phyloP scores from a whole-genome alignment of 2,329 filamentous ascomycete species.

The Neofusicoccum laricinum region DNA sequence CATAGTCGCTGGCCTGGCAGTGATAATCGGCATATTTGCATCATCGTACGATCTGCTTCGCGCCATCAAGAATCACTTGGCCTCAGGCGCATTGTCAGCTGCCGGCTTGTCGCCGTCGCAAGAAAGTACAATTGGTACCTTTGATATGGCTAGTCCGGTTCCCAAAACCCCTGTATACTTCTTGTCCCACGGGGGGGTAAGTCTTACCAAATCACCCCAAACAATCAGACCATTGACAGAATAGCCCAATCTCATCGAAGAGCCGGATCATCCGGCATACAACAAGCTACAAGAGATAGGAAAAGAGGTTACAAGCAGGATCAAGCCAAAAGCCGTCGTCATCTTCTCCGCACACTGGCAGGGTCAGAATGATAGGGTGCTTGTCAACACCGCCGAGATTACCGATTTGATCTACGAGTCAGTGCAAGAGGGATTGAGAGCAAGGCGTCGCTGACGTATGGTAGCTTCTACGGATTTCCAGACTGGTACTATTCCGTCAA shows the following conservation, averaged over 20 bases:
- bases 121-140: not conserved
- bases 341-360: constrained; percentile 80
- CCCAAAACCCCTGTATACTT: constrained; percentile 10
- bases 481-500: constrained; percentile 63
- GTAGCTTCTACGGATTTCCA: constrained; percentile 64
- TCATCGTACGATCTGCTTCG: not conserved
- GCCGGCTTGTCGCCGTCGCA: not conserved
- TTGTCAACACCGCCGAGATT: constrained; percentile 64
- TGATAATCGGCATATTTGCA: not conserved
- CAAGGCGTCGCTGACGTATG: not conserved
- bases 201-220: not conserved
- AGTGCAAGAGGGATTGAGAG: not conserved
- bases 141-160: not conserved
- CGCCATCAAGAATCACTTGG: not conserved
- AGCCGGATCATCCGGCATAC: constrained; percentile 67
- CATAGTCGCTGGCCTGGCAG: not conserved
- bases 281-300: constrained; percentile 63
- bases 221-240: not conserved
- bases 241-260: constrained; percentile 62
- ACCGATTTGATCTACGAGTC: constrained; percentile 66
- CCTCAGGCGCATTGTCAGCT: not conserved
- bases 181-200: constrained; percentile 13
- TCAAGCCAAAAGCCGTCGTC: constrained; percentile 69
- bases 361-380: constrained; percentile 52
- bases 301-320: constrained; percentile 65